These are phyloP conservation scores for Dactylellina sp. DNA, from an alignment of 2,329 filamentous ascomycete genomes.

Conservation along the genomic window DNA sequence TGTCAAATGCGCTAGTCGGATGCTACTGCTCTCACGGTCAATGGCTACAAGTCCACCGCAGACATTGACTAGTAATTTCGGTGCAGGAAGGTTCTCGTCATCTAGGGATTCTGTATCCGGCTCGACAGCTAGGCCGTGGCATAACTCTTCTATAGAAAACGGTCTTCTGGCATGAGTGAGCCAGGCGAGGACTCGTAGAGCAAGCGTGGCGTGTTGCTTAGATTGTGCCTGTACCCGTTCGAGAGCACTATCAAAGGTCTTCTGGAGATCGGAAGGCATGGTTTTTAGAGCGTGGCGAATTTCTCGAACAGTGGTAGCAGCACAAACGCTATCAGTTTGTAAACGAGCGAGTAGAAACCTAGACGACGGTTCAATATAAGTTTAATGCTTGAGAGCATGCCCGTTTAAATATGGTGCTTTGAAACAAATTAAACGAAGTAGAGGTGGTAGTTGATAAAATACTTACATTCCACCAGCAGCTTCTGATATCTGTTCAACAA, in stretches of 20 bases:
- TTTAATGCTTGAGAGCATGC: not conserved
- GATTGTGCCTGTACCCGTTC: conserved; percentile 36
- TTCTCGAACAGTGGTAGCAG: conserved; percentile 36
- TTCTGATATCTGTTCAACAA: conserved; percentile 42
- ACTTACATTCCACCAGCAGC: conserved; percentile 41
- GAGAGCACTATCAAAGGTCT: conserved; percentile 36
- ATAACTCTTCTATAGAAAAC: conserved; percentile 33
- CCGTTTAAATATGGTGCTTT: not conserved
- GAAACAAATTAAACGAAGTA: no score
- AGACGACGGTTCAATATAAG: not conserved
- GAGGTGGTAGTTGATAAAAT: not conserved
- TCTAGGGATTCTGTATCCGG: conserved; percentile 29
- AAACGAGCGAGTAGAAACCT: conserved; percentile 42
- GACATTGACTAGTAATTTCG: conserved; percentile 44
- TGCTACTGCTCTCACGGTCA: conserved; percentile 31
- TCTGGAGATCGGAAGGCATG: conserved; percentile 46
- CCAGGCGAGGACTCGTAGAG: conserved; percentile 28
- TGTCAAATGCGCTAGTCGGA: conserved; percentile 34
- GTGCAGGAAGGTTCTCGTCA: conserved; percentile 33
- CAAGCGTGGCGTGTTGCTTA: conserved; percentile 42
- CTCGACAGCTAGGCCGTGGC: conserved; percentile 37
- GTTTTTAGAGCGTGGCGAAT: conserved; percentile 44
- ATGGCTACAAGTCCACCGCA: conserved; percentile 42
- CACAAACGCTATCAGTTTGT: conserved; percentile 39
- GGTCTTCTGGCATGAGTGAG: conserved; percentile 35